phyloP scores from a whole-genome alignment of 1,284 basidiomycete species.

The Agaricales sp. region DNA sequence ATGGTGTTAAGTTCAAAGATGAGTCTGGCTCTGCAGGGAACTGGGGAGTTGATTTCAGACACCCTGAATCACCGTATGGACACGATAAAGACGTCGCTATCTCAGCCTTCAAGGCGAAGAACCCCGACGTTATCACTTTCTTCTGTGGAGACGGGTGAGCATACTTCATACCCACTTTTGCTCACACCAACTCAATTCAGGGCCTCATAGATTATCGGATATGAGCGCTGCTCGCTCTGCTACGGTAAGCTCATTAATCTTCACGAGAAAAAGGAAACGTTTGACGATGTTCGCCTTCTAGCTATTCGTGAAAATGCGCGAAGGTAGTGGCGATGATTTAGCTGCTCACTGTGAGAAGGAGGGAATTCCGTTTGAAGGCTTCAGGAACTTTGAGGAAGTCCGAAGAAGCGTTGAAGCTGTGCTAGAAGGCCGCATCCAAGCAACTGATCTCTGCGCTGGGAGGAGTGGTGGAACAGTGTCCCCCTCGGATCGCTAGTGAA shows the following conservation, averaged over 20 bases:
- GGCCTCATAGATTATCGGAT: neutral
- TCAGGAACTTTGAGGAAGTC: conserved; percentile 54
- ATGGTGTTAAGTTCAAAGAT: conserved; percentile 60
- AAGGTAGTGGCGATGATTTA: conserved; percentile 77
- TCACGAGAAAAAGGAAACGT: too few relatives aligned
- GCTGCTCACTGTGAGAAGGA: conserved; percentile 66
- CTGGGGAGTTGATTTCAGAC: conserved; percentile 84
- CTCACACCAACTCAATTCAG: neutral
- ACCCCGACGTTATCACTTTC: neutral
- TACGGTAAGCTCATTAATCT: neutral
- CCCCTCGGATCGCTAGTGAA: too few relatives aligned
- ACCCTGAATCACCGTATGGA: conserved; percentile 34
- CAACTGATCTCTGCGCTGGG: neutral
- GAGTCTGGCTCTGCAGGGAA: conserved; percentile 34
- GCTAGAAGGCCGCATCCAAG: conserved; percentile 33
- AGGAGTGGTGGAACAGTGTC: neutral
- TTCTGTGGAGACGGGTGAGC: neutral
- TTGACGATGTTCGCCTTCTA: too few relatives aligned
- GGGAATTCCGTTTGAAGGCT: conserved; percentile 59
- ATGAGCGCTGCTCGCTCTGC: neutral
- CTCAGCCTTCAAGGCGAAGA: neutral
- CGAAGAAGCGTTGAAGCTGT: conserved; percentile 51
- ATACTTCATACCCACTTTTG: neutral
- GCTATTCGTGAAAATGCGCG: conserved; percentile 81
- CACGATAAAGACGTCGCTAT: neutral